These are phyloP conservation scores for Chimonanthus salicifolius DNA, from an alignment of 164 flowering plant species.

Conservation along the genomic window DNA sequence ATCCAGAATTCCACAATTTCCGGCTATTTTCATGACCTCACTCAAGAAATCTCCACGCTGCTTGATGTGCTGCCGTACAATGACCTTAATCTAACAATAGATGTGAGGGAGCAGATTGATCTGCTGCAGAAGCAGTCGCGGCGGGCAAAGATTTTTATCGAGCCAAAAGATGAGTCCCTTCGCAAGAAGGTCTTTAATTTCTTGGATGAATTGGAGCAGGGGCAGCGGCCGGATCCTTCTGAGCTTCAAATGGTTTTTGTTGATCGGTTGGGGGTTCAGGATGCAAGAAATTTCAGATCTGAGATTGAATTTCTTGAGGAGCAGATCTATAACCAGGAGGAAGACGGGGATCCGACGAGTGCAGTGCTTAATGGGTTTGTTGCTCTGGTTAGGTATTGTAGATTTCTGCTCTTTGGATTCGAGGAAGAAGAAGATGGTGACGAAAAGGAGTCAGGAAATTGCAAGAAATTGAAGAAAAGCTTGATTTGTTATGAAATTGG, in stretches of 20 bases:
- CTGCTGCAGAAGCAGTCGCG: slow-evolving; percentile 57
- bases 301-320: slow-evolving; percentile 95
- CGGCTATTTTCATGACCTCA: slow-evolving; percentile 74
- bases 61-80: slow-evolving; percentile 74
- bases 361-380: slow-evolving; percentile 74
- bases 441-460: slow-evolving; percentile 14
- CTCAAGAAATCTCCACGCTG: slow-evolving; percentile 69
- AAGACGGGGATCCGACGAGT: slow-evolving; percentile 62
- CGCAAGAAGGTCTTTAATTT: slow-evolving; percentile 42
- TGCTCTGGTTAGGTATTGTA: slow-evolving; percentile 61
- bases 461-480: slow-evolving; percentile 40
- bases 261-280: slow-evolving; percentile 45
- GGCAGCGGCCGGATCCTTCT: slow-evolving; percentile 32
- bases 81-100: slow-evolving; percentile 48
- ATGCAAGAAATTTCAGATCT: slow-evolving; percentile 42
- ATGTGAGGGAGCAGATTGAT: slow-evolving; percentile 59
- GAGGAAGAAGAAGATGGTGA: slow-evolving; percentile 56
- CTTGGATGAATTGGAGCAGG: slow-evolving; percentile 59
- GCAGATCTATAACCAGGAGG: slow-evolving; percentile 63
- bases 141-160: slow-evolving; percentile 47
- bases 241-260: slow-evolving; percentile 47
- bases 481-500: slow-evolving; percentile 54
- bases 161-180: slow-evolving; percentile 51
- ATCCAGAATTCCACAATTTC: slow-evolving; percentile 70
- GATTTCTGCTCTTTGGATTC: slow-evolving; percentile 74